Conservation (phyloP, 2,329 filamentous ascomycete genomes). For the Fusarium falciforme region DNA sequence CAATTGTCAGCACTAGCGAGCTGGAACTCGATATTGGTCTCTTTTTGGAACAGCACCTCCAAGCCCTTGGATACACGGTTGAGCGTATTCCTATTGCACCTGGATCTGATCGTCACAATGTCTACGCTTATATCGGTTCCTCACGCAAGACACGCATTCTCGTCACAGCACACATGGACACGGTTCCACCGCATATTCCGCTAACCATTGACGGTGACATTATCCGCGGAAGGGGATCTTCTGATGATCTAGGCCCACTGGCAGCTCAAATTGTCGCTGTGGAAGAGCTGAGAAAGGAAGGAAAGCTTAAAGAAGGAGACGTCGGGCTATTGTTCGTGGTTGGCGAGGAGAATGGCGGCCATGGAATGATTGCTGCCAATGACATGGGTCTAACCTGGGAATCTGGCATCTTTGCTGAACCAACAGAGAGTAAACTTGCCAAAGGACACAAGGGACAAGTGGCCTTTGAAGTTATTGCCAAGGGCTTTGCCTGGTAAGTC, state of each 20-base stretch:
- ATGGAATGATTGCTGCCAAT: conserved; percentile 70
- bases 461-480: conserved; percentile 67
- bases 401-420: conserved; percentile 78
- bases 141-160: conserved; percentile 47
- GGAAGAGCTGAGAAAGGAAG: conserved; percentile 28
- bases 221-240: conserved; percentile 71
- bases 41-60: conserved; percentile 47
- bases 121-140: conserved; percentile 53
- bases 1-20: conserved; percentile 51
- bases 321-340: conserved; percentile 65
- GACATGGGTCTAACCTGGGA: conserved; percentile 63
- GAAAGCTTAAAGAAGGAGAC: conserved; percentile 47
- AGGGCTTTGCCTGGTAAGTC: conserved; percentile 62
- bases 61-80: conserved; percentile 49
- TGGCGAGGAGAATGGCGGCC: conserved; percentile 75
- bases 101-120: conserved; percentile 49
- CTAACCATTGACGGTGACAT: conserved; percentile 64
- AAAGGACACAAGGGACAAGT: conserved; percentile 78
- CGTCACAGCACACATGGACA: conserved; percentile 78
- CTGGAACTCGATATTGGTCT: conserved; percentile 50
- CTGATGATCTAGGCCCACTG: conserved; percentile 73
- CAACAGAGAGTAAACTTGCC: conserved; percentile 77
- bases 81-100: conserved; percentile 50
- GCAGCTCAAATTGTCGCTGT: conserved; percentile 77
- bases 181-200: conserved; percentile 74